phyloP scores from a whole-genome alignment of 106 monocot genomes.

The Phalaenopsis equestris region DNA sequence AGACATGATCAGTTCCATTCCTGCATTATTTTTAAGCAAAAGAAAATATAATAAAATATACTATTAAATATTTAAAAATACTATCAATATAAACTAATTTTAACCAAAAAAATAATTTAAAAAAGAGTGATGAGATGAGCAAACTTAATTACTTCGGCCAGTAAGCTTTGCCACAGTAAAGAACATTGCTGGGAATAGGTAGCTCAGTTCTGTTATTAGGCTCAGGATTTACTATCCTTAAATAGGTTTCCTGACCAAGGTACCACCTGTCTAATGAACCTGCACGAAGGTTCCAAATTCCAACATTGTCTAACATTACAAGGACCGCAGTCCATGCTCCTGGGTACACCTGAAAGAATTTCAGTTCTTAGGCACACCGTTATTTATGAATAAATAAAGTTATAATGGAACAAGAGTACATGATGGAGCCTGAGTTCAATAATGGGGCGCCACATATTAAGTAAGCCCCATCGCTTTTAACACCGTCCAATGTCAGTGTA shows the following conservation, averaged over 20 bases:
- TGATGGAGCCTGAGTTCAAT: too few relatives aligned
- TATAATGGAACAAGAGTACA: too few relatives aligned
- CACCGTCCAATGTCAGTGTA: too few relatives aligned
- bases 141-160: neutral
- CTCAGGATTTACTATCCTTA: conserved; percentile 56
- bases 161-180: conserved; percentile 47
- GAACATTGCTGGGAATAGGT: conserved; percentile 45
- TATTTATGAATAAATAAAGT: too few relatives aligned
- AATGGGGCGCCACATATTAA: too few relatives aligned
- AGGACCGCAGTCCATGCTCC: conserved; percentile 82
- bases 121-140: neutral
- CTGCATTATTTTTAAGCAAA: neutral
- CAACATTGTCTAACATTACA: conserved; percentile 66
- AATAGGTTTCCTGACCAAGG: conserved; percentile 64
- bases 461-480: too few relatives aligned
- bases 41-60: neutral
- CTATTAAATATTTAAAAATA: neutral
- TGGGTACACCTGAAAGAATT: conserved; percentile 50
- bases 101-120: neutral
- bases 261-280: conserved; percentile 72
- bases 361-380: neutral
- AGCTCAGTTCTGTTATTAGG: conserved; percentile 50
- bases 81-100: neutral
- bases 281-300: conserved; percentile 68
- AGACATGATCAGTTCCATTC: neutral